Evolutionary conservation across 164 flowering plant species (phyloP), one percentile per base, ranked within the genome.

Genomic region (Umbellularia californica): DNA sequence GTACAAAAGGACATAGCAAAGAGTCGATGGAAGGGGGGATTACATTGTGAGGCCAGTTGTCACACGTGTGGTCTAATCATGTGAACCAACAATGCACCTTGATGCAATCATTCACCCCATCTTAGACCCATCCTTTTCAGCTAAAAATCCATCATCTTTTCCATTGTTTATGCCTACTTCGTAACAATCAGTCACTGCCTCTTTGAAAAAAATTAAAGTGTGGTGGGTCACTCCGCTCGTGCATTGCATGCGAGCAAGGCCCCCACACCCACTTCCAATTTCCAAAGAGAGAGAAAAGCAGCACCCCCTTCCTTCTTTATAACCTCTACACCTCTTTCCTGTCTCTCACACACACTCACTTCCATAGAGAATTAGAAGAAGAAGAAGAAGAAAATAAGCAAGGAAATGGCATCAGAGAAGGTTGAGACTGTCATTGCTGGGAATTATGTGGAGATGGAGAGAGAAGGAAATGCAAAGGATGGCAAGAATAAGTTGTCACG

Each of bases 371-470:
- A 55, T 15, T 15, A 55, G 60, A 19, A 55, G 60, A 55, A 55
- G 58, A 52, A 52, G 58, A 1, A 52, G n/a, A 20, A 55, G n/a
- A 55, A 55, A 17, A 24, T 64, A 20, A 70, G 15, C 20, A 20
- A 65, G 28, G 47, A 28, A 72, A 81, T 81, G 83, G 79, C 83
- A 35, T 78, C 83, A 10, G 83, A 81, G 81, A 81, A 81, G 75
- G 79, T 81, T 9, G 81, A 81, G 78, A 81, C 83, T 1, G 78
- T 77, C 10, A 71, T 81, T 22, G 83, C 83, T 1, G 83, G 83
- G n/a, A 81, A 75, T 71, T 81, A 81, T 55, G 64, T 81, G 13
- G 83, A 81, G 73, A 81, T 81, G 83, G 83, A 81, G 50, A 69
- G 41, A 3, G 81, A 81, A 73, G 79, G 72, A 10, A 70, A 68